Percentiles rank a stretch among this genome's conserved stretches.
Conservation (phyloP, 495 filamentous ascomycete genomes). For the Lasiosphaeris hirsuta region DNA sequence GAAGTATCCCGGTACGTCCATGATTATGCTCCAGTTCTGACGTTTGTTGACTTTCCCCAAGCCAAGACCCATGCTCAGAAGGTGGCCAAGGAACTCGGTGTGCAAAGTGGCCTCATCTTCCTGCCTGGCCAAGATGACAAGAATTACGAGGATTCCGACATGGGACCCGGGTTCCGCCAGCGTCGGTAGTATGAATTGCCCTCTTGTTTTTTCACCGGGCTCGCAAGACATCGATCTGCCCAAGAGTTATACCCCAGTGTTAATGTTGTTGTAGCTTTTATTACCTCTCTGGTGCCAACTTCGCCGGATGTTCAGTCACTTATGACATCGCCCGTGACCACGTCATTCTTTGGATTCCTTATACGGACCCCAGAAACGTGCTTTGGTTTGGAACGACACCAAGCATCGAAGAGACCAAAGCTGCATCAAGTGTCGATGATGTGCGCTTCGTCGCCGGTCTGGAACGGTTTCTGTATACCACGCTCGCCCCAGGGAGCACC, state of each 20-base stretch:
- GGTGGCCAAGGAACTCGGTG: constrained; percentile 63
- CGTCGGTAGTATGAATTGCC: constrained; percentile 49
- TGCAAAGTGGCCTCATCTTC: constrained; percentile 60
- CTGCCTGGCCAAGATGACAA: constrained; percentile 48
- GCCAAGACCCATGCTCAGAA: constrained; percentile 78
- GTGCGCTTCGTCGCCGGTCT: constrained; percentile 42
- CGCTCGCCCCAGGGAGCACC: constrained; percentile 29
- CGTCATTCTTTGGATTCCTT: constrained; percentile 60
- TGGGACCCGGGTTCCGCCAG: constrained; percentile 58
- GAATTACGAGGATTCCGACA: constrained; percentile 59
- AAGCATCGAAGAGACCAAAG: constrained; percentile 46
- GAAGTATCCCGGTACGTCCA: constrained; percentile 28
- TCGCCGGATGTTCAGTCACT: constrained; percentile 58
- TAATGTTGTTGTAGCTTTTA: constrained; percentile 49
- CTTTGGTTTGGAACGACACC: constrained; percentile 61
- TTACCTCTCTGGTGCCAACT: constrained; percentile 61
- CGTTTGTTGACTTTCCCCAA: constrained; percentile 26
- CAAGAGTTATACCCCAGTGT: not conserved
- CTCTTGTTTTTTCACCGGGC: too few species aligned
- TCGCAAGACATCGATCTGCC: too few species aligned
- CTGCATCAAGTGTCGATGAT: constrained; percentile 51
- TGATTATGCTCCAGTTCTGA: not conserved
- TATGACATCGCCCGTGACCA: constrained; percentile 59
- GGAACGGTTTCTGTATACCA: constrained; percentile 28
- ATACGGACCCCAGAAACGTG: constrained; percentile 50